Evolutionary conservation across 2,329 filamentous ascomycete species (phyloP).

Genomic region (Claviceps sp.): DNA sequence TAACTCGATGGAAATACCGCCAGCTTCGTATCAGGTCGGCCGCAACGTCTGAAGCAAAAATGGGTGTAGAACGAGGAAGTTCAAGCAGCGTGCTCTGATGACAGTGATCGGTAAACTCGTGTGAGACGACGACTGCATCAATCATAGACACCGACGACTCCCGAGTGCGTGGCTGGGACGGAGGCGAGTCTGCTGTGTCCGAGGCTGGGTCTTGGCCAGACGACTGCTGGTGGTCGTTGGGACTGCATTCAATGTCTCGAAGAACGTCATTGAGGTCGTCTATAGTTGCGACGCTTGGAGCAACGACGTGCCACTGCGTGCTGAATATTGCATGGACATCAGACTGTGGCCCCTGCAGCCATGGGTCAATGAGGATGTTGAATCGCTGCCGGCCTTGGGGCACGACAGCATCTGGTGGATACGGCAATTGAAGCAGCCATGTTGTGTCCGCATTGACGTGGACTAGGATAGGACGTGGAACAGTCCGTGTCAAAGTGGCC

Average conservation of each 20-base stretch:
- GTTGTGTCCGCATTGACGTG: constrained; percentile 56
- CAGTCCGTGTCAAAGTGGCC: constrained; percentile 9
- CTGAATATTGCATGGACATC: constrained; percentile 53
- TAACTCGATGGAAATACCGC: constrained; percentile 44
- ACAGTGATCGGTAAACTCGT: constrained; percentile 59
- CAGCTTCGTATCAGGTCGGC: constrained; percentile 42
- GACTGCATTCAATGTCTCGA: constrained; percentile 28
- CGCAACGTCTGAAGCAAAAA: constrained; percentile 47
- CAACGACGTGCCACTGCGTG: constrained; percentile 46
- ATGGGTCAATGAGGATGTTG: constrained; percentile 54
- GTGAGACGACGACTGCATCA: constrained; percentile 45
- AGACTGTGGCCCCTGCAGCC: constrained; percentile 47
- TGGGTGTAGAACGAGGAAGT: constrained; percentile 36
- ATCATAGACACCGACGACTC: constrained; percentile 26
- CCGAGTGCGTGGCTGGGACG: constrained; percentile 6
- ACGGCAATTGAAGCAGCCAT: constrained; percentile 53
- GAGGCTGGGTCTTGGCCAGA: background rate
- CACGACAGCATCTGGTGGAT: constrained; percentile 28
- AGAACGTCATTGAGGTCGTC: constrained; percentile 40
- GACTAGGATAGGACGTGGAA: constrained; percentile 32
- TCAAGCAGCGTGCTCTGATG: constrained; percentile 47
- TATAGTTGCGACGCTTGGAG: constrained; percentile 40
- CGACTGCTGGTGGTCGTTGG: background rate
- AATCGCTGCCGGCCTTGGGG: constrained; percentile 38
- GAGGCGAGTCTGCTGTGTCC: background rate